Percentiles rank a stretch among this genome's conserved stretches.
Conservation (phyloP, 2,329 filamentous ascomycete species). For the Fusarium hainanense region DNA sequence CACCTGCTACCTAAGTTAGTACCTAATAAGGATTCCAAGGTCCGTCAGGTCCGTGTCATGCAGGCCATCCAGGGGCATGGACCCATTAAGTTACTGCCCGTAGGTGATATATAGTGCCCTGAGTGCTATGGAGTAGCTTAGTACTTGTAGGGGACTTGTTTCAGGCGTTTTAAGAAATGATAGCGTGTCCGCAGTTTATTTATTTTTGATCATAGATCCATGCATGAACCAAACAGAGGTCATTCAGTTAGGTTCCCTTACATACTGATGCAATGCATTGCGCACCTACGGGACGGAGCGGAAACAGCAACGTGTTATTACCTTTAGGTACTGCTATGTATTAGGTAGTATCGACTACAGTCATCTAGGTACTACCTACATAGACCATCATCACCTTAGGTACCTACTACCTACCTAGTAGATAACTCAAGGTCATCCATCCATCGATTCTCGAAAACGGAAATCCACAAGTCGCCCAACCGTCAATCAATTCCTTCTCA, state of each 20-base stretch:
- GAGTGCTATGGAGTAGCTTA: too few species aligned
- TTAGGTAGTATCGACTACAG: too few species aligned
- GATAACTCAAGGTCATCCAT: not conserved
- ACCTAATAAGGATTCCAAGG: not conserved
- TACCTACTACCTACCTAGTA: too few species aligned
- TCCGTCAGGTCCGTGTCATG: not conserved
- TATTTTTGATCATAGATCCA: not conserved
- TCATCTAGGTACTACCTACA: too few species aligned
- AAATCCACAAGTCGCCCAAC: not conserved
- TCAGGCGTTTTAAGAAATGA: conserved; percentile 32
- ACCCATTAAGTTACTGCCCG: not conserved
- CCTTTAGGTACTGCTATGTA: too few species aligned
- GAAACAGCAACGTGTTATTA: too few species aligned
- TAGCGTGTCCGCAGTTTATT: conserved; percentile 30
- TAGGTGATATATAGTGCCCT: not conserved
- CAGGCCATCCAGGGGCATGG: not conserved
- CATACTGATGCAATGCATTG: conserved; percentile 29
- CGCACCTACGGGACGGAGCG: not conserved
- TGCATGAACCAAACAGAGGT: not conserved
- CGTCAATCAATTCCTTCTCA: conserved; percentile 23
- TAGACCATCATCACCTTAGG: not conserved
- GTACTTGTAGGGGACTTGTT: conserved; percentile 18
- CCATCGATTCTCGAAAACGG: not conserved
- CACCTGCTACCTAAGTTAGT: too few species aligned
- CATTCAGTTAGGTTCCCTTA: not conserved